Evolutionary conservation across 805 yeast genomes (phyloP), one percentile per base, ranked within the genome.

Genomic region (Candida chilensis): DNA sequence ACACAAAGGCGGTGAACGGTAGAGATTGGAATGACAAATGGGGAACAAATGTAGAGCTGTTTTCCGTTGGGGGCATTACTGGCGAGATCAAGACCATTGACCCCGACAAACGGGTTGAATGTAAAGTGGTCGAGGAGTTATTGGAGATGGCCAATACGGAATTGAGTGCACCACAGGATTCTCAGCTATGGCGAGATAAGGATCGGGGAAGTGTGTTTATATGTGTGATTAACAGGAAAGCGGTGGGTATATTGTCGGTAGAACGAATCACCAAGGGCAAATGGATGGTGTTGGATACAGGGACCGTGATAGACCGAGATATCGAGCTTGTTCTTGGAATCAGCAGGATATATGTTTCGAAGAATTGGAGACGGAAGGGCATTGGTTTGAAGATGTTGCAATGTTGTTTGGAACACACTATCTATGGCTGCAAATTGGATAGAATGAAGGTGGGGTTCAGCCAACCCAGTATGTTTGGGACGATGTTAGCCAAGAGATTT

Each of bases 381-480:
- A 54, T 79, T 9, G 83, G 73, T 0, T 40, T 52, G 5, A 45
- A 42, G 26, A 42, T 80, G 27, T 40, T 79, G 4, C 47, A 64
- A 3, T 45, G 60, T 3, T 71, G 74, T 1, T 48, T 63, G 31
- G 44, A 44, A 2, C 39, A 70, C 32, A 52, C 71, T 16, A 50
- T 76, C 1, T 71, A 70, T 41, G 85, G 84, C 0, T 43, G 67
- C 32, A 29, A 16, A 0, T 39, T 78, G 10, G 50, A 52, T 2
- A 65, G 50, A 33, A 39, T 37, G 11, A 64, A 71, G 35, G 47
- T 80, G 13, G 82, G 76, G 1, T 80, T 84, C 72, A 75, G 84
- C 27, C 90, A 80, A 46, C 87, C 88, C 0, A 74, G 82, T 34
- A 69, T 62, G 29, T 62, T 67, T 34, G 90, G 90, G 0, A 74